Evolutionary conservation across 208 protist genomes (phyloP), one percentile per base, ranked within the genome.

Genomic region (Trypanosoma brucei): DNA sequence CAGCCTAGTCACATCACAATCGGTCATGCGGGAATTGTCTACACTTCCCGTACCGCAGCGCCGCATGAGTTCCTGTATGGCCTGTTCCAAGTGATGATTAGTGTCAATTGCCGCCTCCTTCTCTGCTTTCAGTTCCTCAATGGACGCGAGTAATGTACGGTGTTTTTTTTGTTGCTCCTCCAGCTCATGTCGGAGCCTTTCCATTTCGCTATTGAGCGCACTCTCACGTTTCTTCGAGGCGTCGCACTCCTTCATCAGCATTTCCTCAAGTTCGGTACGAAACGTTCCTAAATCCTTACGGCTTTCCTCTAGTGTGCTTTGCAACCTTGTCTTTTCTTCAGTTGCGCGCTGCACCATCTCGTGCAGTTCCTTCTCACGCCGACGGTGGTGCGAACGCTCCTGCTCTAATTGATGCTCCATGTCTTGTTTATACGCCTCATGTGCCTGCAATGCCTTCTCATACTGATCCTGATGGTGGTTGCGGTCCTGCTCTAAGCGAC

Each of bases 401-500:
- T 81, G 70, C 77, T 96, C 90, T 53, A 92, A 68, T 57, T 92
- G 83, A 38, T 75, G 79, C 75, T 92, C 84, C 74, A 92, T 86
- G 49, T 92, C 85, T 9, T 86, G 70, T 64, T 96, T 96, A 69
- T 92, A 93, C 38, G 76, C 72, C 63, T 96, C 90, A 60, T 96
- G 87, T 2, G 84, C 75, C 52, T 86, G 80, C 33, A 91, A 57
- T 3, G 85, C 79, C 2, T 71, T 63, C 55, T 93, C 90, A 59
- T 93, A 96, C 77, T 93, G 83, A 48, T 96, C 90, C 49, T 91
- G 86, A 50, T 93, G 90, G 61, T 86, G 84, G 62, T 96, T 84
- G 34, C 87, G 78, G 65, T 96, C 90, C 42, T 91, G 75, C 65
- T 96, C 86, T 3, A 96, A 73, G 1, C 79, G 70, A 30, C 90